A percentile compares a stretch with the other conserved stretches of the same genome.
phyloP scores from a whole-genome alignment of 768 basidiomycete genomes.

The Mycena belliarum region DNA sequence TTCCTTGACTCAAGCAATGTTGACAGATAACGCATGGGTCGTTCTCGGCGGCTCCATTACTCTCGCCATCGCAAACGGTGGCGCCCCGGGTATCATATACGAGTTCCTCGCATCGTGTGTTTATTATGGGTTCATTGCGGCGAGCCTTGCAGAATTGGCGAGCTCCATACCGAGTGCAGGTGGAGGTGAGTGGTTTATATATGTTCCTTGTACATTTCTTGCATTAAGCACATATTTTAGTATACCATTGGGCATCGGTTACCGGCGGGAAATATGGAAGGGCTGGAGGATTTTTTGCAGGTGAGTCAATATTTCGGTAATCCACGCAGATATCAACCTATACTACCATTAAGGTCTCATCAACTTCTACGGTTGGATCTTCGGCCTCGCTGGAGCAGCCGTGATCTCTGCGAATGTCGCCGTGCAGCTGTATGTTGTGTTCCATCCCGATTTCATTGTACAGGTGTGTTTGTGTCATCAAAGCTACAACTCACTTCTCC shows the following conservation, averaged over 20 bases:
- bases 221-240: background rate
- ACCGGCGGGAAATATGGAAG: slow-evolving; percentile 15
- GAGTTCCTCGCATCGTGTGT: slow-evolving; percentile 18
- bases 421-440: slow-evolving; percentile 19
- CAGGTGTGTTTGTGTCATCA: background rate
- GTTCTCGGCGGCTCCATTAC: slow-evolving; percentile 19
- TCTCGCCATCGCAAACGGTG: slow-evolving; percentile 15
- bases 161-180: slow-evolving; percentile 20
- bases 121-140: slow-evolving; percentile 19
- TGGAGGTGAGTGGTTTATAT: slow-evolving; percentile 7
- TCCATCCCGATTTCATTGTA: slow-evolving; percentile 15
- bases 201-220: background rate
- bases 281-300: slow-evolving; percentile 18
- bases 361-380: slow-evolving; percentile 19
- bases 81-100: slow-evolving; percentile 19
- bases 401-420: slow-evolving; percentile 14
- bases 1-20: background rate
- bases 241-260: slow-evolving; percentile 19
- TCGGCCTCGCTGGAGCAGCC: slow-evolving; percentile 11
- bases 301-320: background rate
- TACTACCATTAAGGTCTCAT: slow-evolving; percentile 6
- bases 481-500: background rate
- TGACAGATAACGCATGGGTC: slow-evolving; percentile 18
- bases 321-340: background rate
- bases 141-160: slow-evolving; percentile 20